phyloP scores from a whole-genome alignment of 306 rosid genomes.

The Trichosanthes cucumerina region DNA sequence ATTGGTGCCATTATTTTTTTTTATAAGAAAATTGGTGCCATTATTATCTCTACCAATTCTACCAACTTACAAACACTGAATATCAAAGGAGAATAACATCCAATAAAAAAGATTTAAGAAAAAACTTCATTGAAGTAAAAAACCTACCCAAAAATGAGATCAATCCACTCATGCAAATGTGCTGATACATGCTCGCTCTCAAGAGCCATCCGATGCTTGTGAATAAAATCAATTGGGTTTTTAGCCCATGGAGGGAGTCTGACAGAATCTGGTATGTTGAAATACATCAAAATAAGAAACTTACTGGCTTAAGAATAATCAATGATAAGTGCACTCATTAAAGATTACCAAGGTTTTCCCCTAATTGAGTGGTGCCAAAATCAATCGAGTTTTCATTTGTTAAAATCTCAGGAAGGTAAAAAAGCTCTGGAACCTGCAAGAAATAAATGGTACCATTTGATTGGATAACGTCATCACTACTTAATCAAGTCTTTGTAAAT shows the following conservation, averaged over 20 bases:
- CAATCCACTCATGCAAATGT: conserved; percentile 97
- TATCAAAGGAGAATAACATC: conserved; percentile 6
- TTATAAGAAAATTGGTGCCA: conserved; percentile 1
- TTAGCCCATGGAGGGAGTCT: conserved; percentile 95
- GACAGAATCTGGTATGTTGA: conserved; percentile 50
- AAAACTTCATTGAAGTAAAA: neutral
- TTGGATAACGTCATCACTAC: neutral
- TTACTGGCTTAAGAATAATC: neutral
- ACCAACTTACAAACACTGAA: conserved; percentile 17
- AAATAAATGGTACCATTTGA: neutral
- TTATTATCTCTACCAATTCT: conserved; percentile 9
- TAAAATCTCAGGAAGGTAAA: conserved; percentile 88
- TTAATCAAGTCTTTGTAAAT: neutral
- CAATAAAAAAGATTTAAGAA: neutral
- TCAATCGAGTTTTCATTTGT: conserved; percentile 89
- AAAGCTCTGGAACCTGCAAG: conserved; percentile 87
- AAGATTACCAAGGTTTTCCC: conserved; percentile 75
- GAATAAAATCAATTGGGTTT: conserved; percentile 81
- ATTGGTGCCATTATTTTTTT: neutral
- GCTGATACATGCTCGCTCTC: conserved; percentile 91
- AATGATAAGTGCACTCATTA: conserved; percentile 13
- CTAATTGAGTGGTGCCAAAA: conserved; percentile 91
- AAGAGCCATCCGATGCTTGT: conserved; percentile 93
- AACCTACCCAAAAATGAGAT: conserved; percentile 88
- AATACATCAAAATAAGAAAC: conserved; percentile 19